Evolutionary conservation across 2,329 filamentous ascomycete species (phyloP).

Genomic region (Fusarium sp.): DNA sequence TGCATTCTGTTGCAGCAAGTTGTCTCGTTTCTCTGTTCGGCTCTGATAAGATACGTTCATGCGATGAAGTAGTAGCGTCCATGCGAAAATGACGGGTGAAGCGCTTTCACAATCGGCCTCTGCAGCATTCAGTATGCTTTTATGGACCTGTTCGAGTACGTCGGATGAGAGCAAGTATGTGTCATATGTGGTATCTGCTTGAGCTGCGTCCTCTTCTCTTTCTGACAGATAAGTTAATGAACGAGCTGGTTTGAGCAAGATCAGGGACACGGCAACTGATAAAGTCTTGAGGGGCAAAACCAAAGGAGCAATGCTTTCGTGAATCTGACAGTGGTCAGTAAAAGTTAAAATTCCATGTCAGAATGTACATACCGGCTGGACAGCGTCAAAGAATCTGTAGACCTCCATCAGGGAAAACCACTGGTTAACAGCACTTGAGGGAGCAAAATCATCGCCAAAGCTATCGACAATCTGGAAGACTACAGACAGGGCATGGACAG

Average conservation of each 20-base stretch:
- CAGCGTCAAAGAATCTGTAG: slow-evolving; percentile 76
- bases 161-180: slow-evolving; percentile 78
- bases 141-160: slow-evolving; percentile 79
- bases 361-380: slow-evolving; percentile 58
- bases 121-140: slow-evolving; percentile 73
- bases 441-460: slow-evolving; percentile 66
- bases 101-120: slow-evolving; percentile 70
- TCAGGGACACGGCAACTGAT: slow-evolving; percentile 76
- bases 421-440: slow-evolving; percentile 69
- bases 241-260: slow-evolving; percentile 75
- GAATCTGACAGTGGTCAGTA: slow-evolving; percentile 50
- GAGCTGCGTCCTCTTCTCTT: slow-evolving; percentile 54
- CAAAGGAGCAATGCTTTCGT: slow-evolving; percentile 63
- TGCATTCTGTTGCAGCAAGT: slow-evolving; percentile 69
- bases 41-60: slow-evolving; percentile 74
- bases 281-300: slow-evolving; percentile 76
- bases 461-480: slow-evolving; percentile 79
- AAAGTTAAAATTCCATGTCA: background rate
- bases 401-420: slow-evolving; percentile 83
- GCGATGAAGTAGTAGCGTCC: slow-evolving; percentile 80
- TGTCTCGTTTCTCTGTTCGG: slow-evolving; percentile 71
- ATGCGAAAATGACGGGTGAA: slow-evolving; percentile 81
- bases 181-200: slow-evolving; percentile 56
- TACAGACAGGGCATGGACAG: slow-evolving; percentile 79
- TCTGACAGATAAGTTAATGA: slow-evolving; percentile 62